phyloP scores from a whole-genome alignment of 208 protist genomes.

The Novymonas esmeraldas region DNA sequence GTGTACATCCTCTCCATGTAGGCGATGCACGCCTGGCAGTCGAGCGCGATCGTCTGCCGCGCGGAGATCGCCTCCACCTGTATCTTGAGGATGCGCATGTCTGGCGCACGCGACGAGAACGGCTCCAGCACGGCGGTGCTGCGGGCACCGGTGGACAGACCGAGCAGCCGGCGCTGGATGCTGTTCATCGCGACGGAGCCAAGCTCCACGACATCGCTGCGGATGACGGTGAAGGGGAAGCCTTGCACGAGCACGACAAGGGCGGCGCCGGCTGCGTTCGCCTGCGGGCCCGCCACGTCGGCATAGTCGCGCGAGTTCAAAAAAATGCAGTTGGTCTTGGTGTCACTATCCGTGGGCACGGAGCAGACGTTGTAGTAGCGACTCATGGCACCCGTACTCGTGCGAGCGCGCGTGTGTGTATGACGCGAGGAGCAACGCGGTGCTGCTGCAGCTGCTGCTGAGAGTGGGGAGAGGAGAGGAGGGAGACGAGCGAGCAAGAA shows the following conservation, averaged over 20 bases:
- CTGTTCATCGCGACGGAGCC: constrained; percentile 75
- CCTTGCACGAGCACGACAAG: constrained; percentile 55
- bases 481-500: too few relatives aligned
- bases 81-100: constrained; percentile 41
- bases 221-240: constrained; percentile 58
- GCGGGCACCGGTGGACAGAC: constrained; percentile 55
- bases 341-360: constrained; percentile 64
- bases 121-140: constrained; percentile 47
- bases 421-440: too few relatives aligned
- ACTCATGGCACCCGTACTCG: constrained; percentile 13
- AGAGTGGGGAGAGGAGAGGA: too few relatives aligned
- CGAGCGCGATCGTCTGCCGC: constrained; percentile 62
- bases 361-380: constrained; percentile 49
- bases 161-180: constrained; percentile 75
- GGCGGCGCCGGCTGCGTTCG: not conserved
- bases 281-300: constrained; percentile 26
- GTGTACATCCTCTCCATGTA: constrained; percentile 54
- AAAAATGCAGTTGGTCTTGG: constrained; percentile 70
- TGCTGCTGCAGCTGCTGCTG: too few relatives aligned
- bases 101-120: constrained; percentile 25
- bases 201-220: constrained; percentile 33
- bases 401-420: not conserved
- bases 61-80: constrained; percentile 61
- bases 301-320: constrained; percentile 39
- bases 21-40: constrained; percentile 60